phyloP scores from a whole-genome alignment of 331 rosid species.

The Pyracantha coccinea region DNA sequence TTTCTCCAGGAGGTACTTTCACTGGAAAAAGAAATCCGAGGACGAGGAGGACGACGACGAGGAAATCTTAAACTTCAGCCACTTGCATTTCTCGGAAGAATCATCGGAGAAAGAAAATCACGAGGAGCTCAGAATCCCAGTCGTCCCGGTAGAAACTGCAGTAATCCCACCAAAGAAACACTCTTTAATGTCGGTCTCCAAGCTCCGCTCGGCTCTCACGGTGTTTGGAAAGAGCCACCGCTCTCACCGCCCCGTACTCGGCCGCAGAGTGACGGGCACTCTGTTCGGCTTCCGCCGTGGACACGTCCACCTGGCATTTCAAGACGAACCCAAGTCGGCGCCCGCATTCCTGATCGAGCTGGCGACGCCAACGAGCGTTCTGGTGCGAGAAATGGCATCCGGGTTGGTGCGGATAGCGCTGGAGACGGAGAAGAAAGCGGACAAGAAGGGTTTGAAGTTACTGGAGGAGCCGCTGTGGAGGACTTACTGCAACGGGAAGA shows the following conservation, averaged over 20 bases:
- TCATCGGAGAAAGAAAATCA: slow-evolving; percentile 2
- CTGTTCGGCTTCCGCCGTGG: slow-evolving; percentile 79
- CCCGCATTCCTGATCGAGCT: slow-evolving; percentile 67
- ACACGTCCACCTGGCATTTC: slow-evolving; percentile 62
- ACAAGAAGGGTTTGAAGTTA: slow-evolving; percentile 12
- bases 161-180: slow-evolving; percentile 4
- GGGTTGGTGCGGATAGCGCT: slow-evolving; percentile 73
- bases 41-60: slow-evolving; percentile 32
- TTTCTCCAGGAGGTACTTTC: slow-evolving; percentile 80
- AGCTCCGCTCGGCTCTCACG: slow-evolving; percentile 46
- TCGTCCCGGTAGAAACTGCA: slow-evolving; percentile 1
- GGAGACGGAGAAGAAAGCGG: slow-evolving; percentile 50
- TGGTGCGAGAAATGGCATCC: slow-evolving; percentile 81
- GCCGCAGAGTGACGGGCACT: slow-evolving; percentile 55
- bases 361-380: slow-evolving; percentile 62
- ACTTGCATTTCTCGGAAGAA: slow-evolving; percentile 35
- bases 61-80: slow-evolving; percentile 34
- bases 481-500: slow-evolving; percentile 78
- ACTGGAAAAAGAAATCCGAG: slow-evolving; percentile 58
- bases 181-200: slow-evolving; percentile 27
- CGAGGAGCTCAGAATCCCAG: slow-evolving; percentile 9
- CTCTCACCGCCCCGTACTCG: slow-evolving; percentile 15
- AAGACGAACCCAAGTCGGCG: slow-evolving; percentile 45
- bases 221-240: slow-evolving; percentile 19
- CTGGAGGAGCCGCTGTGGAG: slow-evolving; percentile 64